These are phyloP conservation scores for Mortierella sp. DNA, from an alignment of 371 early-diverging fungal species.

Conservation along the genomic window DNA sequence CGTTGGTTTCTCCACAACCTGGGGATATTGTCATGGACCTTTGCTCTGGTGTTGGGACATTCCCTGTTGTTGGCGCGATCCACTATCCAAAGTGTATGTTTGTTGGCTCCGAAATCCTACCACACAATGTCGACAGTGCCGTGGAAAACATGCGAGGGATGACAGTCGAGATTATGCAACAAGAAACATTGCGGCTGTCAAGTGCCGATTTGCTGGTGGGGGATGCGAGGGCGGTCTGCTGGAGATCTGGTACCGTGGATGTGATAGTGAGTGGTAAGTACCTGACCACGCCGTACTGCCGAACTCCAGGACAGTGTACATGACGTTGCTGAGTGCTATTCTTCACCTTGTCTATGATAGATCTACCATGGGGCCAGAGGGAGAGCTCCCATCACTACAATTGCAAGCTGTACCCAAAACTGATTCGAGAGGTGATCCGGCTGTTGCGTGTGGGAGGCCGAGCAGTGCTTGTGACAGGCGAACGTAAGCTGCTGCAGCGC, in stretches of 20 bases:
- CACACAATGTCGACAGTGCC: conserved; percentile 31
- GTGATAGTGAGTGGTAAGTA: conserved; percentile 39
- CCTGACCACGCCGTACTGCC: background rate
- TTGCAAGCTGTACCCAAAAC: conserved; percentile 41
- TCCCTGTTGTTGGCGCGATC: conserved; percentile 37
- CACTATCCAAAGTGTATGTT: conserved; percentile 34
- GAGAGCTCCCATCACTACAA: conserved; percentile 42
- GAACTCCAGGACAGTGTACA: background rate
- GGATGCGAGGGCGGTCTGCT: conserved; percentile 32
- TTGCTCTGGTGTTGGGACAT: conserved; percentile 42
- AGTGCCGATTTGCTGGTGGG: conserved; percentile 24
- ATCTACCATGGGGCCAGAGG: conserved; percentile 46
- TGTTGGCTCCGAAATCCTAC: conserved; percentile 24
- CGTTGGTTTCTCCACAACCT: conserved; percentile 24
- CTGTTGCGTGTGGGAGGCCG: conserved; percentile 34
- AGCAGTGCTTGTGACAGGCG: conserved; percentile 44
- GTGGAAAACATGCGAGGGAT: conserved; percentile 28
- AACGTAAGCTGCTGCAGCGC: conserved; percentile 42
- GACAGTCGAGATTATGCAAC: conserved; percentile 8
- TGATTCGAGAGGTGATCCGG: conserved; percentile 34
- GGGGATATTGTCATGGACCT: conserved; percentile 37
- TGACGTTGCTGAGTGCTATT: background rate
- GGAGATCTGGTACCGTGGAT: conserved; percentile 25
- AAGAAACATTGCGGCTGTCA: background rate
- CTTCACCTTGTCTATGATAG: conserved; percentile 5